Conservation (phyloP, 768 basidiomycete genomes). For the Phanerodontia chrysosporium region DNA sequence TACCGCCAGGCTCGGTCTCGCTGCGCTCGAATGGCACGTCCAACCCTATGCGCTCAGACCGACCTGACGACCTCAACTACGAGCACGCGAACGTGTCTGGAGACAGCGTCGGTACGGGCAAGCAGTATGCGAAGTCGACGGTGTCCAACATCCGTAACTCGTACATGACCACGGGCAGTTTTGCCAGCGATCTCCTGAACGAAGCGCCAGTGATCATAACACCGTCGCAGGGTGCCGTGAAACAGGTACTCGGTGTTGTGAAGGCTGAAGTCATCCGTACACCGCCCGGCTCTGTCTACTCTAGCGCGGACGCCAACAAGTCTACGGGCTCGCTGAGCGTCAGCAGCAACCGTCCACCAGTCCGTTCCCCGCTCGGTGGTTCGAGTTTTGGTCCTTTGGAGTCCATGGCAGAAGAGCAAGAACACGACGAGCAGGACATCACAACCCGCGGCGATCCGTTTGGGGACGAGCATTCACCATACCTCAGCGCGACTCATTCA, state of each 20-base stretch:
- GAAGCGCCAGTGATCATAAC: slow-evolving; percentile 83
- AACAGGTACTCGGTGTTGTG: slow-evolving; percentile 68
- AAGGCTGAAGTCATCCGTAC: slow-evolving; percentile 78
- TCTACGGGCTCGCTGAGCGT: neutral
- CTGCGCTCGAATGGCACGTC: slow-evolving; percentile 17
- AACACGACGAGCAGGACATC: slow-evolving; percentile 29
- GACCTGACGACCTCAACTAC: slow-evolving; percentile 60
- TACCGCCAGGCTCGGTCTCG: slow-evolving; percentile 50
- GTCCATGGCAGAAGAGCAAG: slow-evolving; percentile 42
- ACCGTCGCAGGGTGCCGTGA: slow-evolving; percentile 55
- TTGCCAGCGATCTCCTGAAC: slow-evolving; percentile 72
- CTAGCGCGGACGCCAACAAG: slow-evolving; percentile 31
- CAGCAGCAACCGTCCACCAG: slow-evolving; percentile 34
- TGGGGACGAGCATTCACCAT: slow-evolving; percentile 50
- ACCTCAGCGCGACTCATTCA: neutral
- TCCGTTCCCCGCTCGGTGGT: slow-evolving; percentile 65
- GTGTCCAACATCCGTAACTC: slow-evolving; percentile 58
- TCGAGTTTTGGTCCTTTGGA: slow-evolving; percentile 72
- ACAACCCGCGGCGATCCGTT: slow-evolving; percentile 49
- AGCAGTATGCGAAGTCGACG: slow-evolving; percentile 44
- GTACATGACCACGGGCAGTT: slow-evolving; percentile 71
- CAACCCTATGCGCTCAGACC: slow-evolving; percentile 44
- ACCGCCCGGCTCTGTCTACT: slow-evolving; percentile 28
- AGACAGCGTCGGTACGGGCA: slow-evolving; percentile 28
- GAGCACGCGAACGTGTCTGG: slow-evolving; percentile 59